Base-by-base conservation (phyloP, 225 moss, liverwort and hornwort genomes). In the Sphagnum contortum region DNA sequence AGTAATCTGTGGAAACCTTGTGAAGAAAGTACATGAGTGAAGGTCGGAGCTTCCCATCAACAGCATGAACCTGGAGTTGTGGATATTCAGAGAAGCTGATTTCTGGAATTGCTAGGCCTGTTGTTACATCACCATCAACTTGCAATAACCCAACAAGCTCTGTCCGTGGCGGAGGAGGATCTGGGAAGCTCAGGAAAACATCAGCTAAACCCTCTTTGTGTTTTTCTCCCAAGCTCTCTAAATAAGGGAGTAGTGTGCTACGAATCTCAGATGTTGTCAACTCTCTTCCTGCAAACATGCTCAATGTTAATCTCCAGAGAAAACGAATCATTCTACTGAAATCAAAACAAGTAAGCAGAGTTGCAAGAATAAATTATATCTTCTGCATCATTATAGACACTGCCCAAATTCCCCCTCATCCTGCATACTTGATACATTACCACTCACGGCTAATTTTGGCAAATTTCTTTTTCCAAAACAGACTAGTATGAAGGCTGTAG, bases 1-100 rank as follows among this genome's bases (percentile, higher is more conserved):
- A 4, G 81, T 77, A 29, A 87, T 72, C 47, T 87, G 83, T 54
- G 82, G 89, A 58, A 89, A 89, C 69, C 80, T 73, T 6, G 83
- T 74, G 57, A 10, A 89, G 62, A 49, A 84, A 80, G 70, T 82
- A 82, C 47, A 72, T 49, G 45, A 87, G 62, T 0, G 89, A 75
- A 2, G 82, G 67, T 48, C 81, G 82, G 49, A 89, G 77, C 49
- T 87, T 69, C 48, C 89, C 87, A 60, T 82, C 63, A 48, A 76
- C 69, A 5, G 75, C 73, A 48, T 76, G 51, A 12, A 64, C 64
- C 48, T 72, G 59, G 8, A 89, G 79, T 51, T 68, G 53, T 5
- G 89, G 89, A 64, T 73, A 87, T 3, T 78, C 75, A 46, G 47
- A 54, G 8, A 81, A 52, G 29, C 74, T 74, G 7, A 74, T 51